Base-by-base conservation (phyloP, 73 alveolate species). In the Paramecium pentaurelia region DNA sequence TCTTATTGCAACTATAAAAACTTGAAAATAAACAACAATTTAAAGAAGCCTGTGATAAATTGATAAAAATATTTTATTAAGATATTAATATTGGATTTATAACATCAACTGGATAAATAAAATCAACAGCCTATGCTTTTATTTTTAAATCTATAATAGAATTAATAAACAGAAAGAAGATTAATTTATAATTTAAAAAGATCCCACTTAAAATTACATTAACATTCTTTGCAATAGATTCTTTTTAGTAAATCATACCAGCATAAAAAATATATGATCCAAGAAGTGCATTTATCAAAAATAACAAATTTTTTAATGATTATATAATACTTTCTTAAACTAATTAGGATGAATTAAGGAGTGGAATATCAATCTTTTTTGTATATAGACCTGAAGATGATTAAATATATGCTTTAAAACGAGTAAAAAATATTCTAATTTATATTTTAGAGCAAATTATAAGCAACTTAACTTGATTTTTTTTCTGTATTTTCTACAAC, bases 301-400 rank as follows among this genome's bases (percentile, higher is more conserved):
- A 80, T 37, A 80, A 80, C 73, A 80, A 80, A 42, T 80, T 80
- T 64, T 80, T 45, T 27, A 80, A 80, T 47, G 91, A 80, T 4
- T 80, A 42, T 9, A 20, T 80, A n/a, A 45, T 80, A 27, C 30
- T 80, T 22, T 80, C 91, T 6, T 47, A 80, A 80, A 80, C 91
- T 3, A 80, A 80, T 25, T 14, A 80, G 30, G 91, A 80, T 25
- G 91, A 80, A 47, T 11, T 80, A 25, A 40, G 91, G n/a, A 45
- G 77, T 80, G 91, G 91, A 2, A 40, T 80, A 47, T 80, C 91
- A 10, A 80, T 80, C 22, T 80, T 80, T 32, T 45, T 80, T 80
- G 91, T 49, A n/a, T 80, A 80, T 18, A 60, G 91, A 14, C 91
- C 91, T 10, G 58, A 32, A n/a, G 91, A 80, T 80, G 91, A 80